phyloP scores from a whole-genome alignment of 2,329 filamentous ascomycete species.

The Cladosporium sp. region DNA sequence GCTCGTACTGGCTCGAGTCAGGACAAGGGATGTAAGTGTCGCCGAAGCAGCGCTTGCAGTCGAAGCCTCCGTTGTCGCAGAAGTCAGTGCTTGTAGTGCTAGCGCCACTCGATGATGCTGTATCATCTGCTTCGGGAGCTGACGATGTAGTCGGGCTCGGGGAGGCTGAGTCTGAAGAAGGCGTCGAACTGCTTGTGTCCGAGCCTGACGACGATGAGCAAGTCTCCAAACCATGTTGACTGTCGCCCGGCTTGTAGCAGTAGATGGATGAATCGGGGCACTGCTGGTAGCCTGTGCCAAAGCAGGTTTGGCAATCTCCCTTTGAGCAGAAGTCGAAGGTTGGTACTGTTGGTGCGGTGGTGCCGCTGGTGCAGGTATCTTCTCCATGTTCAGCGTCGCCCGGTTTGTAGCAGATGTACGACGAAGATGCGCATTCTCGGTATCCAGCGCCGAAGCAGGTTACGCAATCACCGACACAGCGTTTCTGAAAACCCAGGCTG shows the following conservation, averaged over 20 bases:
- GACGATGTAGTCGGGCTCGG: background rate
- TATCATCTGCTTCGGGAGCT: too few species aligned
- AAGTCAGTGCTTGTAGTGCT: background rate
- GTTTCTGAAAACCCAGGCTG: background rate
- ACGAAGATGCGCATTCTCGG: background rate
- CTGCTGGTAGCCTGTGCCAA: background rate
- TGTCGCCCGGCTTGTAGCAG: background rate
- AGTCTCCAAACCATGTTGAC: background rate
- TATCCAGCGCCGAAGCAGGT: background rate
- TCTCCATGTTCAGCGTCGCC: background rate
- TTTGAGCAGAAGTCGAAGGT: background rate
- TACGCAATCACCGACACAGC: background rate
- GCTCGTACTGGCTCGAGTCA: background rate
- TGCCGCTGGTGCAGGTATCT: background rate
- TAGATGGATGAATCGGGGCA: background rate
- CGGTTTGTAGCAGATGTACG: constrained; percentile 1
- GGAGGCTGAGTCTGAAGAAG: background rate
- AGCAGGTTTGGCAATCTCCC: background rate
- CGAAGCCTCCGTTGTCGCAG: background rate
- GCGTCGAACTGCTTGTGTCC: background rate
- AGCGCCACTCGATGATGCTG: background rate
- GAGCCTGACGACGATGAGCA: background rate
- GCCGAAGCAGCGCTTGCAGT: constrained; percentile 1
- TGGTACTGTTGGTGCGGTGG: background rate
- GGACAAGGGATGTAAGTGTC: background rate